These are phyloP conservation scores for Gossypium turneri DNA, from an alignment of 345 rosid genomes.

Conservation along the genomic window DNA sequence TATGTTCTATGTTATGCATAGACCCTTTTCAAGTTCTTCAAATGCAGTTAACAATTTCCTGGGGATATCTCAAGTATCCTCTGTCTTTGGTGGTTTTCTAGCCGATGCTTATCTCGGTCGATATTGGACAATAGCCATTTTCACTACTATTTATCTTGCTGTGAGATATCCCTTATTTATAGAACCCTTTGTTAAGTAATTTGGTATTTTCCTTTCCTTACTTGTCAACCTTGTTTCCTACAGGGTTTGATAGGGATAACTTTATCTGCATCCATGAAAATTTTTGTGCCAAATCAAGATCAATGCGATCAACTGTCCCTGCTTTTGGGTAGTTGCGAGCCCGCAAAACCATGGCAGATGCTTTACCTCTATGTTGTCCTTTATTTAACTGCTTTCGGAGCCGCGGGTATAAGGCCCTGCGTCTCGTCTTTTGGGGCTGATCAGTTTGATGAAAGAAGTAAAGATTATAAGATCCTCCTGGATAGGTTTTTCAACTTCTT, in stretches of 20 bases:
- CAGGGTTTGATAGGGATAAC: slow-evolving; percentile 94
- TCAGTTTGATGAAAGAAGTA: slow-evolving; percentile 83
- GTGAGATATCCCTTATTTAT: slow-evolving; percentile 31
- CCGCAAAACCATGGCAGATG: slow-evolving; percentile 87
- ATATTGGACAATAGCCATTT: slow-evolving; percentile 88
- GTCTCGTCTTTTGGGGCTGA: slow-evolving; percentile 97
- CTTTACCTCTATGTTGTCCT: slow-evolving; percentile 64
- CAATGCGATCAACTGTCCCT: slow-evolving; percentile 57
- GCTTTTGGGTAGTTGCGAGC: slow-evolving; percentile 65
- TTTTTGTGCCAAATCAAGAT: slow-evolving; percentile 59
- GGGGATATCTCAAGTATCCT: slow-evolving; percentile 87
- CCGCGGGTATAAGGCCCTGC: slow-evolving; percentile 93
- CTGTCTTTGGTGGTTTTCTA: slow-evolving; percentile 85
- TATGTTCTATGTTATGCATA: slow-evolving; percentile 87
- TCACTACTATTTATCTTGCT: slow-evolving; percentile 78
- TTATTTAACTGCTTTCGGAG: slow-evolving; percentile 79
- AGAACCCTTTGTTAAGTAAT: neutral
- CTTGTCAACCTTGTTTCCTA: slow-evolving; percentile 19
- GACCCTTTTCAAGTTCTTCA: slow-evolving; percentile 74
- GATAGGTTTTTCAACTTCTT: slow-evolving; percentile 96
- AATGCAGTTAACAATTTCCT: slow-evolving; percentile 87
- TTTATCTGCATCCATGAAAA: slow-evolving; percentile 54
- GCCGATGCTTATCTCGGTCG: slow-evolving; percentile 97
- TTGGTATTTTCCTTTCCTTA: neutral
- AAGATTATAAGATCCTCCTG: slow-evolving; percentile 65